phyloP scores from a whole-genome alignment of 169 alveolate genomes.

The Toxoplasma gondii region DNA sequence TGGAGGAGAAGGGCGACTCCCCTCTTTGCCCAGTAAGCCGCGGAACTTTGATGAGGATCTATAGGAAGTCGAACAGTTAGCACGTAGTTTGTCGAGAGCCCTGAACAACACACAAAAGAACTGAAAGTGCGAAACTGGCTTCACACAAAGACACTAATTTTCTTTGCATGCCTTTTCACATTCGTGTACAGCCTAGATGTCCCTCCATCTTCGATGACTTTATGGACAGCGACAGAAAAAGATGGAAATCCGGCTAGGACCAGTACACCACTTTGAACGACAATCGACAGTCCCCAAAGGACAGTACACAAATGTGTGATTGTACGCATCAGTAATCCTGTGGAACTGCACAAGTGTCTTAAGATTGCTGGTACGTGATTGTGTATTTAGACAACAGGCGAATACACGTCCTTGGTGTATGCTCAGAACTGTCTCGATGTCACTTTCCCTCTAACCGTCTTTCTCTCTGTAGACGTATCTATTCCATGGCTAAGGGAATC shows the following conservation, averaged over 20 bases:
- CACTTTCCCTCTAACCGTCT: too few species aligned
- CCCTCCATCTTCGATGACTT: too few species aligned
- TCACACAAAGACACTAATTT: background rate
- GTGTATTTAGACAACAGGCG: too few species aligned
- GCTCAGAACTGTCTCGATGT: too few species aligned
- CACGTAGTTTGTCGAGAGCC: conserved; percentile 93
- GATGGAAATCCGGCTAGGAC: too few species aligned
- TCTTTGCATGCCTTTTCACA: background rate
- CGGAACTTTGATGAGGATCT: conserved; percentile 82
- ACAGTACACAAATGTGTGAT: background rate
- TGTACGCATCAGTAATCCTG: background rate
- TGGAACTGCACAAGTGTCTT: background rate
- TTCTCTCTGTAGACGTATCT: too few species aligned
- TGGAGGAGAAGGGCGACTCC: conserved; percentile 94
- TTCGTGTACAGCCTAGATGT: background rate
- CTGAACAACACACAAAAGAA: background rate
- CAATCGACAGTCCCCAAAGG: background rate
- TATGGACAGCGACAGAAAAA: too few species aligned
- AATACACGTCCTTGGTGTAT: too few species aligned
- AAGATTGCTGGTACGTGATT: background rate
- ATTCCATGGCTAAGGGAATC: too few species aligned
- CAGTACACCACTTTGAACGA: too few species aligned
- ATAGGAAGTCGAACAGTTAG: conserved; percentile 83
- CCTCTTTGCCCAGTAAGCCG: conserved; percentile 91
- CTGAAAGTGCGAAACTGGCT: background rate